Evolutionary conservation across 1,284 basidiomycete genomes (phyloP).

Genomic region (Hymenochaete sp.): DNA sequence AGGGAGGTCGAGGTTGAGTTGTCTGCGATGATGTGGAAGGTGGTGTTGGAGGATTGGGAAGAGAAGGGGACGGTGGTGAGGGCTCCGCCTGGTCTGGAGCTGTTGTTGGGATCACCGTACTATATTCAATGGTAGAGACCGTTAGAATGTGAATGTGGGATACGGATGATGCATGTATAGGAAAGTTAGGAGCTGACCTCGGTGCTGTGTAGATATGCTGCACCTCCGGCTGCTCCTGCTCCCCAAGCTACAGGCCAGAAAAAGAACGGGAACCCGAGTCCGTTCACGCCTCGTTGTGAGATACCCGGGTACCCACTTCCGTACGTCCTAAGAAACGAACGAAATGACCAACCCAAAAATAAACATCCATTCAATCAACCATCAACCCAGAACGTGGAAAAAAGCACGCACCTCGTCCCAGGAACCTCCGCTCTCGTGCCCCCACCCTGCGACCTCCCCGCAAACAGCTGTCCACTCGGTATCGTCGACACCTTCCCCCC

Average conservation of each 20-base stretch:
- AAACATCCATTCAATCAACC: background rate
- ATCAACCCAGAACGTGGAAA: background rate
- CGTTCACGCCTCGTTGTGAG: constrained; percentile 34
- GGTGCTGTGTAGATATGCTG: constrained; percentile 34
- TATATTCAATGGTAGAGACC: constrained; percentile 21
- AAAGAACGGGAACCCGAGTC: constrained; percentile 44
- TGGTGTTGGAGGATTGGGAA: constrained; percentile 32
- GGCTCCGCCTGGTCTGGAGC: constrained; percentile 49
- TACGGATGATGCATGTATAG: too few relatives aligned
- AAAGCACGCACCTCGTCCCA: constrained; percentile 25
- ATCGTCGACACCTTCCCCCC: constrained; percentile 30
- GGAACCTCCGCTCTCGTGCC: constrained; percentile 32
- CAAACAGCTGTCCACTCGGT: constrained; percentile 33
- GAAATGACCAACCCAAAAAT: too few relatives aligned
- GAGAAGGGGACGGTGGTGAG: constrained; percentile 43
- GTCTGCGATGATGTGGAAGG: constrained; percentile 19
- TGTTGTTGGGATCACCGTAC: constrained; percentile 48
- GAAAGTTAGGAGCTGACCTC: constrained; percentile 26
- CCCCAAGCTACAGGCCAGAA: constrained; percentile 56
- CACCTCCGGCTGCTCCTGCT: constrained; percentile 23
- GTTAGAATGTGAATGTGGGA: background rate
- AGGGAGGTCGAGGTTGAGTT: constrained; percentile 18
- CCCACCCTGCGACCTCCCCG: constrained; percentile 35
- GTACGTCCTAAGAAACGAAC: constrained; percentile 35
- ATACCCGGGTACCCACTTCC: constrained; percentile 51